Base-by-base conservation (phyloP, 164 flowering plant genomes). In the Malania oleifera region DNA sequence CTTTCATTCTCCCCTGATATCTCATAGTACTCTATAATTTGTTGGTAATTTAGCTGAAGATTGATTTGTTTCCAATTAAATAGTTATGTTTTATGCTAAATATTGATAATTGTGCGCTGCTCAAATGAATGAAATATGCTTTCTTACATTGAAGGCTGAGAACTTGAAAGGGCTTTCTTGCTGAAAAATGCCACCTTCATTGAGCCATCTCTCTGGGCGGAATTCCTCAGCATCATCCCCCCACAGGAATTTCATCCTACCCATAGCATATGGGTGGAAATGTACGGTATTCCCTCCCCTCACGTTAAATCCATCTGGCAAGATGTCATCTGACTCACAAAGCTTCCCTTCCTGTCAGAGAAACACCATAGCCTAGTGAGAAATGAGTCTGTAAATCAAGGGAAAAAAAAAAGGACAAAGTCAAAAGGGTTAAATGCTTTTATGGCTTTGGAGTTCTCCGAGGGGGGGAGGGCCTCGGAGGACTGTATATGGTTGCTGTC, bases 181-280 rank as follows among this genome's bases (percentile, higher is more conserved):
- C 31, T 23, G 48, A 49, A 67, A 67, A 31, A 45, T 22, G 4
- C 77, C 77, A 52, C 69, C 48, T 19, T 69, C 63, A 28, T 57
- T 37, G 13, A 75, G 49, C 82, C 82, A 78, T 66, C 82, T 68
- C 24, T 78, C 77, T 0, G 80, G 79, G 5, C 64, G 55, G 39
- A 70, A 75, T 12, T 57, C 72, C 50, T 68, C 70, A 1, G 82
- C 79, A 60, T 78, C 79, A 10, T 75, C 77, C 7, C 82, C 79
- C 79, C 79, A 78, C 1, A 78, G 47, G 41, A 8, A 73, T 18
- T 41, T 59, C 77, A 78, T 70, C 59, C 82, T 58, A 0, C 79
- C 82, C 79, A 78, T 78, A 12, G 77, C 70, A 49, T 73, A 78
- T 10, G 77, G 62, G n/a, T 28, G 19, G 61, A 68, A 75, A 5